Evolutionary conservation across 768 basidiomycete genomes (phyloP).

Genomic region (Multifurca ochricompacta): DNA sequence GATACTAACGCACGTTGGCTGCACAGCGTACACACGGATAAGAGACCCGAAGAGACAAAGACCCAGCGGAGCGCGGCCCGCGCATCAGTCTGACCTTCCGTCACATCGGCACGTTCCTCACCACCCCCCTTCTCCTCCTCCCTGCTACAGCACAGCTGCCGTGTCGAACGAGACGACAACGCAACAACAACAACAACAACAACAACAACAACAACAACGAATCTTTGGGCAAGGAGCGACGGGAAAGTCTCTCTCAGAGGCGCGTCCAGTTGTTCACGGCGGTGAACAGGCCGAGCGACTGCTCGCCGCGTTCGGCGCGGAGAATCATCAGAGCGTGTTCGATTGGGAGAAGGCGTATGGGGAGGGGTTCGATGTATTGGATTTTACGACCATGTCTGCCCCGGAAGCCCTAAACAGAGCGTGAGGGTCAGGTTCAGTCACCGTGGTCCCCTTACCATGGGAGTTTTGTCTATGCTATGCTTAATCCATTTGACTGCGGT

Average conservation of each 20-base stretch:
- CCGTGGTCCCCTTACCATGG: too few relatives aligned
- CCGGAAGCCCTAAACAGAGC: neutral
- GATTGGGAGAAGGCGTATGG: conserved; percentile 65
- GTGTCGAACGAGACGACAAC: neutral
- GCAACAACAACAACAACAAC: neutral
- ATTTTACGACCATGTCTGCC: conserved; percentile 25
- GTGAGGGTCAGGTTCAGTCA: neutral
- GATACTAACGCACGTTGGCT: conserved; percentile 69
- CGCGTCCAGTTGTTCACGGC: conserved; percentile 47
- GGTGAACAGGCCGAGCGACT: conserved; percentile 40
- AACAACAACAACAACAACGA: conserved; percentile 29
- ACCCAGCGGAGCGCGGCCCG: conserved; percentile 48
- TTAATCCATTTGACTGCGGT: too few relatives aligned
- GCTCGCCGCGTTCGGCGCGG: conserved; percentile 60
- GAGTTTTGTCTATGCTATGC: too few relatives aligned
- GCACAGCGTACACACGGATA: conserved; percentile 72
- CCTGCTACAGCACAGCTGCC: too few relatives aligned
- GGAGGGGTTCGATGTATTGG: conserved; percentile 59
- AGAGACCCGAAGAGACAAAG: conserved; percentile 54
- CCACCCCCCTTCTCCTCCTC: conserved; percentile 16
- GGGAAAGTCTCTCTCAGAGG: conserved; percentile 49
- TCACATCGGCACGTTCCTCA: conserved; percentile 69
- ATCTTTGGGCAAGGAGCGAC: conserved; percentile 74
- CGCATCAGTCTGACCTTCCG: conserved; percentile 79
- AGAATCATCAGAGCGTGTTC: conserved; percentile 64